Conservation (phyloP, 768 basidiomycete genomes). For the Steccherinum ochraceum region DNA sequence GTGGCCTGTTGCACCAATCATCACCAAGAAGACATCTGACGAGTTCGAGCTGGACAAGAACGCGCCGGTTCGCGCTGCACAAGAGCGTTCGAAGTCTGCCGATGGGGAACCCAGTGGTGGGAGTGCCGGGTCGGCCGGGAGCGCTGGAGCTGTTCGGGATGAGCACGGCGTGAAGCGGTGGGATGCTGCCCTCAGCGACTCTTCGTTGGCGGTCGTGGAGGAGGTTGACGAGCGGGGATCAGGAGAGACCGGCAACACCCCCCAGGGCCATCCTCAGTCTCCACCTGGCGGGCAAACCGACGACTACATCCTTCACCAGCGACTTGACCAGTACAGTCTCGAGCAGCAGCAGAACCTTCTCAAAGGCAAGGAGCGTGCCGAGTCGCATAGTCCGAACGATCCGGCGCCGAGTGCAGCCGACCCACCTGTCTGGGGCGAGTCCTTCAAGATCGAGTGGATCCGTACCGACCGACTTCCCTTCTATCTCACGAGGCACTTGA, state of each 20-base stretch:
- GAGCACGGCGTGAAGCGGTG: constrained; percentile 3
- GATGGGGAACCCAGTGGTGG: no score
- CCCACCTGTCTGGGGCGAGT: constrained; percentile 53
- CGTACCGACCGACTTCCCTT: constrained; percentile 69
- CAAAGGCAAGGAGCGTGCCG: neutral
- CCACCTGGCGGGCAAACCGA: neutral
- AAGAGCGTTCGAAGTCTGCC: constrained; percentile 7
- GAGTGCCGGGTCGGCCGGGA: neutral
- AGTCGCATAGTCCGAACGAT: constrained; percentile 5
- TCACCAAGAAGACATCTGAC: constrained; percentile 3
- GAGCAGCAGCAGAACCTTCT: neutral
- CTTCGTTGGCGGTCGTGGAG: constrained; percentile 12
- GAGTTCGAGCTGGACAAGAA: constrained; percentile 36
- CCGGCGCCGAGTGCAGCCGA: constrained; percentile 1
- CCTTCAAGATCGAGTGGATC: constrained; percentile 83
- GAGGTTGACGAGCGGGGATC: constrained; percentile 18
- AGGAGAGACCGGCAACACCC: neutral
- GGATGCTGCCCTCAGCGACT: constrained; percentile 3
- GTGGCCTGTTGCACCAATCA: constrained; percentile 6
- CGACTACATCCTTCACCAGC: neutral
- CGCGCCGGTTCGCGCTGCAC: constrained; percentile 33
- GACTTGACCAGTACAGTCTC: neutral
- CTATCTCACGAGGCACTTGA: constrained; percentile 65
- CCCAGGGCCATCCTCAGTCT: constrained; percentile 38
- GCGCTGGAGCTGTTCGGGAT: constrained; percentile 4